Conservation (phyloP, 2,329 filamentous ascomycete species). For the Neofusicoccum kwambonambiense region DNA sequence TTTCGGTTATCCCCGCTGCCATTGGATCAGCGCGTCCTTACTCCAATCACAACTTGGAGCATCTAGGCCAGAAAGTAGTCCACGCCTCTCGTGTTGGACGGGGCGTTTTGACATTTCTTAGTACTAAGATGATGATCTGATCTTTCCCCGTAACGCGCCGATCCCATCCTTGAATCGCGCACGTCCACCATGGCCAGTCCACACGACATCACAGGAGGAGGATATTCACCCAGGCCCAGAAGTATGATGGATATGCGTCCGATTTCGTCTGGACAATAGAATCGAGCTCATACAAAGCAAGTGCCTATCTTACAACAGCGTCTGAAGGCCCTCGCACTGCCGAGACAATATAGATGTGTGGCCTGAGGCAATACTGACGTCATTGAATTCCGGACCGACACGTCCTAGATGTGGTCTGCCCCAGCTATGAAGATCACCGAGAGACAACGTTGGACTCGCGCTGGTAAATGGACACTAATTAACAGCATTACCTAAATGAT, state of each 20-base stretch:
- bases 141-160: background rate
- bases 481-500: background rate
- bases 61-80: too few relatives aligned
- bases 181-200: background rate
- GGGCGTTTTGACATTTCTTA: slow-evolving; percentile 23
- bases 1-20: too few relatives aligned
- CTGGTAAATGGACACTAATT: background rate
- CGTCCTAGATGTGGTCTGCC: background rate
- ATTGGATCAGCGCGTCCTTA: too few relatives aligned
- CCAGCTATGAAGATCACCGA: background rate
- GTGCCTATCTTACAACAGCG: too few relatives aligned
- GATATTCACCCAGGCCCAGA: background rate
- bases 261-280: too few relatives aligned
- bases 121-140: slow-evolving; percentile 32
- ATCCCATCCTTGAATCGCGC: background rate
- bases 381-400: background rate
- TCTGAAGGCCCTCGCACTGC: too few relatives aligned
- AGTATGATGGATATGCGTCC: too few relatives aligned
- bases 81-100: too few relatives aligned
- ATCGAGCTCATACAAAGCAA: too few relatives aligned
- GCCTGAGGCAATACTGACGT: background rate
- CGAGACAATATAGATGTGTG: too few relatives aligned
- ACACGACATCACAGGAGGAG: background rate
- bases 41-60: too few relatives aligned
- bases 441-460: background rate